Percentiles rank a stretch among this genome's conserved stretches.
Conservation (phyloP, 2,329 filamentous ascomycete genomes). For the Talaromyces sp. region DNA sequence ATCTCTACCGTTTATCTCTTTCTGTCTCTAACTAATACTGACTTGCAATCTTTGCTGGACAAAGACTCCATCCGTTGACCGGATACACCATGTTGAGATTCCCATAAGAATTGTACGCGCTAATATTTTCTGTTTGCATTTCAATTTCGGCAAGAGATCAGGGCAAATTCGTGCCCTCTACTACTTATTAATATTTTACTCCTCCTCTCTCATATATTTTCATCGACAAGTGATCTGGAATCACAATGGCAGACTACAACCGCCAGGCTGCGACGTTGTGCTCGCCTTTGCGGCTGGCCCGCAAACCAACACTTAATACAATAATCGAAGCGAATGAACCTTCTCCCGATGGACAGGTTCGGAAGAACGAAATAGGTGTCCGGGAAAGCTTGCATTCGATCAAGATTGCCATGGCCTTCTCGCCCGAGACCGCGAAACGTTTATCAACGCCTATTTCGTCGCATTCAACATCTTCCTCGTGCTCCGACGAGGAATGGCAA, state of each 20-base stretch:
- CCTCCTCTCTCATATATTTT: constrained; percentile 4
- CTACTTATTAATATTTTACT: constrained; percentile 15
- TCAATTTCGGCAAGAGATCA: background rate
- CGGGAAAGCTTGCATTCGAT: constrained; percentile 12
- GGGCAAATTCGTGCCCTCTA: background rate
- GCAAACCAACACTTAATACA: constrained; percentile 58
- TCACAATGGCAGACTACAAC: constrained; percentile 39
- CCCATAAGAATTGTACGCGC: background rate
- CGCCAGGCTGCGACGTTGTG: constrained; percentile 49
- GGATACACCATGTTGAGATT: constrained; percentile 20
- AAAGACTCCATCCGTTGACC: constrained; percentile 41
- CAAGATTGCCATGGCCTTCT: constrained; percentile 16
- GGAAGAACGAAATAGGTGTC: constrained; percentile 17
- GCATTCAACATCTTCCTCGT: constrained; percentile 26
- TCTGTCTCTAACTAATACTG: constrained; percentile 6
- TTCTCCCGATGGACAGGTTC: constrained; percentile 29
- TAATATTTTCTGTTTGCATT: constrained; percentile 2
- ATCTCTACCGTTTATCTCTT: constrained; percentile 5
- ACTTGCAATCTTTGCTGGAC: constrained; percentile 23
- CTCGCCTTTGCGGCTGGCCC: constrained; percentile 54
- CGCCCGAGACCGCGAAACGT: constrained; percentile 14
- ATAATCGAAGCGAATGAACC: constrained; percentile 51
- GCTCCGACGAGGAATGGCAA: constrained; percentile 57
- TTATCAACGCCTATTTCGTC: constrained; percentile 30
- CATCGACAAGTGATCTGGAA: constrained; percentile 29